Evolutionary conservation across 116 monocot genomes (phyloP), one percentile per base, ranked within the genome.

Genomic region (Posidonia oceanica): DNA sequence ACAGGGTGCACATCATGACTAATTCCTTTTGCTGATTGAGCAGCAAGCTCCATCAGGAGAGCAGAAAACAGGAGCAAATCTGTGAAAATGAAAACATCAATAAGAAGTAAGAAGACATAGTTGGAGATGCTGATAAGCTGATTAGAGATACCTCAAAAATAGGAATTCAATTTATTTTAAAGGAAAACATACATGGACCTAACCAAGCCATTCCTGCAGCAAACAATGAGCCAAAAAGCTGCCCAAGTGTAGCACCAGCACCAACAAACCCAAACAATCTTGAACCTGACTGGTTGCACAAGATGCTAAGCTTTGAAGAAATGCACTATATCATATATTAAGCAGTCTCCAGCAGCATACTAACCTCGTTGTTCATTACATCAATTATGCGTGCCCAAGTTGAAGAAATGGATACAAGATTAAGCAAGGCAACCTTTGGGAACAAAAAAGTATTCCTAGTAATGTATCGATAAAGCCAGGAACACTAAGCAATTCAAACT

Each of bases 241-340:
- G 96, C 12, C 96, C 96, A 78, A 91, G 79, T 39, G 96, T 96
- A 61, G 96, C 96, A 72, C 91, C 96, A 73, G 96, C 96, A 82
- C 96, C 96, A 74, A 96, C 77, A 73, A 96, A 91, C 13, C 96
- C 96, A 78, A 96, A 96, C 79, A 96, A 78, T 96, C 96, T 91
- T 70, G 91, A 88, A 88, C 96, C 96, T 88, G 95, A 96, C 91
- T 96, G 87, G 75, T 86, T 52, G 68, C 52, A 71, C 16, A 14
- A 66, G 66, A 68, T 44, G 21, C 7, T 66, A 66, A 66, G 44
- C 20, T 44, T 66, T 18, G 15, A 0, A 10, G 11, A 20, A 20
- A 66, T 16, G 16, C 18, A 66, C 4, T 14, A 18, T 15, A 22
- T 22, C 29, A 60, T 66, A 41, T n/a, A 52, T 48, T 36, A 37